phyloP scores from a whole-genome alignment of 169 alveolate species.

The Eimeria tenella region DNA sequence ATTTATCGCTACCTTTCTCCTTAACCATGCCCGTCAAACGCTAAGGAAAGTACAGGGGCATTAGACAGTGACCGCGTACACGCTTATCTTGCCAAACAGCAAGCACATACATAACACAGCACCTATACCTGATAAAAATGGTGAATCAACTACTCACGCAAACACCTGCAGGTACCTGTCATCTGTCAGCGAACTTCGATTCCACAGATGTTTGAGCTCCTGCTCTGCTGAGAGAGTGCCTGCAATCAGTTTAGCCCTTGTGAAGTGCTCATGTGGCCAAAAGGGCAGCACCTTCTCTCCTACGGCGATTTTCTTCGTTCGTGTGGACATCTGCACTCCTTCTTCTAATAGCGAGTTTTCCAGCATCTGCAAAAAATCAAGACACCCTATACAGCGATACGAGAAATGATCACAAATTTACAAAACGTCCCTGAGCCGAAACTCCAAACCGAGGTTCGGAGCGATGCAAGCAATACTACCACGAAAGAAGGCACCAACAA shows the following conservation, averaged over 20 bases:
- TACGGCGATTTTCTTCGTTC: constrained; percentile 34
- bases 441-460: neutral
- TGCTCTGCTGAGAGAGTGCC: constrained; percentile 32
- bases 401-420: neutral
- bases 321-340: neutral
- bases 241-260: constrained; percentile 47
- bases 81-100: too few relatives aligned
- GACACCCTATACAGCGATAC: neutral
- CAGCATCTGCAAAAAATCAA: neutral
- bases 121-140: neutral
- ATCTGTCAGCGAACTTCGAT: constrained; percentile 26
- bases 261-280: constrained; percentile 59
- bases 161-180: neutral
- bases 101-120: too few relatives aligned
- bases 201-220: constrained; percentile 53
- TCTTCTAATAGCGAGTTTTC: constrained; percentile 16
- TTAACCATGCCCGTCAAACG: too few relatives aligned
- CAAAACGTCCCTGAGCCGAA: neutral
- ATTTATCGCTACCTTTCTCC: too few relatives aligned
- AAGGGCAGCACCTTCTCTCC: constrained; percentile 39
- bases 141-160: neutral
- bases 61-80: too few relatives aligned
- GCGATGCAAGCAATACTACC: neutral
- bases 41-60: too few relatives aligned
- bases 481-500: neutral